Conservation (phyloP, 495 filamentous ascomycete genomes). For the Evansstolkia leycettana region DNA sequence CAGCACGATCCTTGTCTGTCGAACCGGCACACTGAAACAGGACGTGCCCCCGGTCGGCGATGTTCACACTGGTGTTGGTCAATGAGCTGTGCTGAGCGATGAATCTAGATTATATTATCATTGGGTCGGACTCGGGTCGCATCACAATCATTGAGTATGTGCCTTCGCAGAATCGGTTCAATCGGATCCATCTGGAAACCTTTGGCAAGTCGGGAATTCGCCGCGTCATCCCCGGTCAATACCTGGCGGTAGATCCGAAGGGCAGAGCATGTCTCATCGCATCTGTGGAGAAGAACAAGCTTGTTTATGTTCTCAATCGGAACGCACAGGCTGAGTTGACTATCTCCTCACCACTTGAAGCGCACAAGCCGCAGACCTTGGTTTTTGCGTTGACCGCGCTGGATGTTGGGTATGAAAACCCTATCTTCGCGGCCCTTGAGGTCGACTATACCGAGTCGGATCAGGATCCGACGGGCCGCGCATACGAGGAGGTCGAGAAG, state of each 20-base stretch:
- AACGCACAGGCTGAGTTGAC: constrained; percentile 89
- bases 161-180: constrained; percentile 75
- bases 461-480: constrained; percentile 78
- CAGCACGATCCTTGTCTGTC: constrained; percentile 31
- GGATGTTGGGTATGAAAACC: constrained; percentile 95
- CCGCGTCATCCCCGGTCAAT: constrained; percentile 88
- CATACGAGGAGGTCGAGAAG: constrained; percentile 72
- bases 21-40: constrained; percentile 19
- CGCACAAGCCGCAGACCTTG: constrained; percentile 86
- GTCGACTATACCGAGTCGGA: constrained; percentile 87
- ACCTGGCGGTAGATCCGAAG: constrained; percentile 87
- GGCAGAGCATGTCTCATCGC: constrained; percentile 90
- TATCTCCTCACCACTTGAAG: constrained; percentile 95
- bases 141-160: constrained; percentile 91
- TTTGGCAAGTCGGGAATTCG: constrained; percentile 97
- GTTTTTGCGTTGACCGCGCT: constrained; percentile 78
- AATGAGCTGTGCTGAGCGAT: constrained; percentile 46
- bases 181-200: constrained; percentile 84
- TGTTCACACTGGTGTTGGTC: constrained; percentile 18
- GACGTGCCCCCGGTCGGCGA: constrained; percentile 34
- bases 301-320: constrained; percentile 95
- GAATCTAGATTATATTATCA: constrained; percentile 81
- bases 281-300: constrained; percentile 95
- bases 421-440: constrained; percentile 88
- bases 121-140: constrained; percentile 89